These are phyloP conservation scores for Eucalyptus marginata DNA, from an alignment of 345 rosid genomes.

Conservation along the genomic window DNA sequence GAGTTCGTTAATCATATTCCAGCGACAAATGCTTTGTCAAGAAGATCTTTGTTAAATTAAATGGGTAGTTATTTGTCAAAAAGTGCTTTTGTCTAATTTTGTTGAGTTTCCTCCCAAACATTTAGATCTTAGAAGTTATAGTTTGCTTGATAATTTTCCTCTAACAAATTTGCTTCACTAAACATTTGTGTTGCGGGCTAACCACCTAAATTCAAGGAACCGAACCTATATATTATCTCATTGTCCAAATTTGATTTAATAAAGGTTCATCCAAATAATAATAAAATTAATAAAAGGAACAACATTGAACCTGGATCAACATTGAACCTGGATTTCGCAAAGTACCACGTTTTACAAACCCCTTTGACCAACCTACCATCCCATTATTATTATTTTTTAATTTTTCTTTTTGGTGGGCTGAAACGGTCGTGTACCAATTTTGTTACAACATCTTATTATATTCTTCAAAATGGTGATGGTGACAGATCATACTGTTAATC, in stretches of 20 bases:
- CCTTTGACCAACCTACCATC: not conserved
- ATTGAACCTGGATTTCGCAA: not conserved
- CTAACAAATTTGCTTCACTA: no score
- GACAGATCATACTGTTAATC: not conserved
- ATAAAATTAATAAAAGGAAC: not conserved
- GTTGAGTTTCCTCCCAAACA: no score
- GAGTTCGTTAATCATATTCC: no score
- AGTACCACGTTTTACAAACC: not conserved
- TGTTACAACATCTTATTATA: not conserved
- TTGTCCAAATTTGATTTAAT: not conserved
- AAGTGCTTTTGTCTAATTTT: no score
- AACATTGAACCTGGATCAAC: not conserved
- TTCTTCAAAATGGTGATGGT: not conserved
- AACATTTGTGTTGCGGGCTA: not conserved
- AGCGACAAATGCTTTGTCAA: fast-evolving
- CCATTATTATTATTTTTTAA: not conserved
- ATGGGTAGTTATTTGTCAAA: fast-evolving
- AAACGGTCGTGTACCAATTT: not conserved
- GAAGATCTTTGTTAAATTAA: no score
- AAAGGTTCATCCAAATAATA: not conserved
- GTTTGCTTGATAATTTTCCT: no score
- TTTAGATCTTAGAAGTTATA: no score
- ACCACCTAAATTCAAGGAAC: not conserved
- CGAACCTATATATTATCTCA: not conserved
- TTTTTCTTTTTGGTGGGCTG: not conserved